Evolutionary conservation across 495 filamentous ascomycete species (phyloP).

Genomic region (Articulospora tetracladia): DNA sequence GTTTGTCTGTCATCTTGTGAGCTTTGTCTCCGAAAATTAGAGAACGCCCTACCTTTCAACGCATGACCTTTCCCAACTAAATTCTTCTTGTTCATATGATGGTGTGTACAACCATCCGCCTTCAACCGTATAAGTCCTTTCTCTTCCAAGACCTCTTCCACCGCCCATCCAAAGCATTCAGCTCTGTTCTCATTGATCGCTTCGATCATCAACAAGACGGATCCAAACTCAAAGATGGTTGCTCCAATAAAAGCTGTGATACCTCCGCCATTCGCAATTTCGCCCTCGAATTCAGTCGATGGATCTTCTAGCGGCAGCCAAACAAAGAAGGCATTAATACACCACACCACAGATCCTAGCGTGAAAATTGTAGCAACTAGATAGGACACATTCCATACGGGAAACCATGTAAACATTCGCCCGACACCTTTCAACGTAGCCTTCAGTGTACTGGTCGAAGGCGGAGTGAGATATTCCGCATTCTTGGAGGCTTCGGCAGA

Average conservation of each 20-base stretch:
- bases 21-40: not conserved
- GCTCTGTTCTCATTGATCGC: constrained; percentile 63
- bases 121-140: constrained; percentile 25
- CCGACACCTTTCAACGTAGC: constrained; percentile 40
- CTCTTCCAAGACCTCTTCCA: constrained; percentile 45
- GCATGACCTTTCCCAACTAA: constrained; percentile 35
- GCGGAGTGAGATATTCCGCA: constrained; percentile 34
- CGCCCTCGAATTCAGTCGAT: constrained; percentile 48
- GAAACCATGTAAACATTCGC: constrained; percentile 54
- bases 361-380: constrained; percentile 64
- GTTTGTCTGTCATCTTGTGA: constrained; percentile 10
- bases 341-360: constrained; percentile 57
- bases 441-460: constrained; percentile 36
- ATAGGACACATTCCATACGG: constrained; percentile 68
- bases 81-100: constrained; percentile 50
- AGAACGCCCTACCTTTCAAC: constrained; percentile 10
- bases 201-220: constrained; percentile 61
- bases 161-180: constrained; percentile 70
- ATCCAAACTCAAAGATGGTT: constrained; percentile 64
- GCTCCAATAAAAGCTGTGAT: constrained; percentile 67
- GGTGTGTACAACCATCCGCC: constrained; percentile 45
- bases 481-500: constrained; percentile 26
- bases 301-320: constrained; percentile 58
- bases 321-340: constrained; percentile 65
- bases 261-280: constrained; percentile 50